Evolutionary conservation across 2,329 filamentous ascomycete genomes (phyloP).

Genomic region (Didymella pinodella): DNA sequence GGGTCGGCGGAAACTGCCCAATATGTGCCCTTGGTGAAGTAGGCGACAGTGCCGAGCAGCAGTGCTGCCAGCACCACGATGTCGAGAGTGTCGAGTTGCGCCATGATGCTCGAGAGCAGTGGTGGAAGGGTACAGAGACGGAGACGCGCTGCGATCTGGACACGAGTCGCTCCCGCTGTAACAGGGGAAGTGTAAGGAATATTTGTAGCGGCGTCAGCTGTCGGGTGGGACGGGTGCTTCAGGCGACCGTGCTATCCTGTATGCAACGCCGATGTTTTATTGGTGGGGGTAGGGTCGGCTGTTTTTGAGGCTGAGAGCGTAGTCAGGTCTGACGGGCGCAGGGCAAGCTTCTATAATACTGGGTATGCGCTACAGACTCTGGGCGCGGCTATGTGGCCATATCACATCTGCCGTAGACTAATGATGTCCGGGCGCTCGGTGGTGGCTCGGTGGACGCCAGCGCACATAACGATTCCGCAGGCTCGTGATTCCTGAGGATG

Average conservation of each 20-base stretch:
- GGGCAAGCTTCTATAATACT: slow-evolving; percentile 1
- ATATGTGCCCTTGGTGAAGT: slow-evolving; percentile 96
- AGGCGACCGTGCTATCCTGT: slow-evolving; percentile 25
- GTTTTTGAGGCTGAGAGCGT: slow-evolving; percentile 8
- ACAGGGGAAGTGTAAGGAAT: slow-evolving; percentile 40
- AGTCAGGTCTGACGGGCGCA: slow-evolving; percentile 10
- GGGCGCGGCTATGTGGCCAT: slow-evolving; percentile 21
- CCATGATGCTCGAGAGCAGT: slow-evolving; percentile 68
- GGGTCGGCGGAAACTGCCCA: slow-evolving; percentile 91
- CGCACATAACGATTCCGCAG: slow-evolving; percentile 27
- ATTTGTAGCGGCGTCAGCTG: slow-evolving; percentile 35
- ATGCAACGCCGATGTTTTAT: slow-evolving; percentile 10
- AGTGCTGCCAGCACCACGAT: slow-evolving; percentile 87
- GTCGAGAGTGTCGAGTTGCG: slow-evolving; percentile 95
- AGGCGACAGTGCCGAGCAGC: slow-evolving; percentile 86
- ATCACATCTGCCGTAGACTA: slow-evolving; percentile 29
- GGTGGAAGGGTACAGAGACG: slow-evolving; percentile 19
- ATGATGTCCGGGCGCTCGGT: slow-evolving; percentile 2
- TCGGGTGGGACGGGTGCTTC: slow-evolving; percentile 25
- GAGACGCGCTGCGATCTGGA: slow-evolving; percentile 29
- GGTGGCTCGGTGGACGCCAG: slow-evolving; percentile 12
- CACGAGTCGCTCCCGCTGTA: slow-evolving; percentile 34
- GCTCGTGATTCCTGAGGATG: slow-evolving; percentile 4
- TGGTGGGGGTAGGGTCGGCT: slow-evolving; percentile 18
- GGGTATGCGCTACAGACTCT: slow-evolving; percentile 6